Evolutionary conservation across 768 basidiomycete species (phyloP).

Genomic region (Lanmaoa rubissima): DNA sequence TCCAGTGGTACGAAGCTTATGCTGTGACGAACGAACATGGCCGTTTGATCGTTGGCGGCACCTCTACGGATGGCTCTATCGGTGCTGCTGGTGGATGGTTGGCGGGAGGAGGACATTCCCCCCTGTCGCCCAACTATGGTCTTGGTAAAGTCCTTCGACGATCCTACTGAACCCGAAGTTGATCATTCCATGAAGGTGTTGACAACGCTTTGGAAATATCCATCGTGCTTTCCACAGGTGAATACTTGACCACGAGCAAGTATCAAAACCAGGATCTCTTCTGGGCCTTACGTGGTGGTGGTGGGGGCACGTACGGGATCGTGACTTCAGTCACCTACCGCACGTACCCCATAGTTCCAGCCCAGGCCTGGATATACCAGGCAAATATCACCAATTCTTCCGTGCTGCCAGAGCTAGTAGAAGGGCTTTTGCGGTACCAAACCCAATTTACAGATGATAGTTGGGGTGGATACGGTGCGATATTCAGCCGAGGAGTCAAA

Average conservation of each 20-base stretch:
- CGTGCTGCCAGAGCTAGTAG: conserved; percentile 28
- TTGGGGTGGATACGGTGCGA: conserved; percentile 38
- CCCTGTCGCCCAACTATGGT: conserved; percentile 39
- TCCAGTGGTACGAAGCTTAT: conserved; percentile 47
- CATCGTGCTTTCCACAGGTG: conserved; percentile 43
- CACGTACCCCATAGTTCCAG: conserved; percentile 38
- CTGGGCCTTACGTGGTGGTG: conserved; percentile 53
- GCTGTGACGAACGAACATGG: conserved; percentile 35
- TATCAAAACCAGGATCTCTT: conserved; percentile 46
- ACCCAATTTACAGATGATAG: conserved; percentile 39
- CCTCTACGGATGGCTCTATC: too few species aligned
- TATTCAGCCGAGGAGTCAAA: background rate
- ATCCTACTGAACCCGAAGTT: background rate
- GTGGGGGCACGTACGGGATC: conserved; percentile 47
- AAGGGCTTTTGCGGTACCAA: conserved; percentile 35
- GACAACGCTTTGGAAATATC: conserved; percentile 48
- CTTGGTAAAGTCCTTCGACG: conserved; percentile 31
- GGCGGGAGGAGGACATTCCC: conserved; percentile 46
- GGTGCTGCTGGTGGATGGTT: conserved; percentile 23
- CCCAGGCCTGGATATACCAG: conserved; percentile 27
- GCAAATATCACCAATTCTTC: conserved; percentile 32
- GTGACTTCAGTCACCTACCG: conserved; percentile 45
- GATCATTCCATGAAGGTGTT: conserved; percentile 33
- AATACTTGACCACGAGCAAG: conserved; percentile 38
- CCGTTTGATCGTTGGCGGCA: conserved; percentile 28